A percentile compares a stretch with the other conserved stretches of the same genome.
These are phyloP conservation scores for Entonaema liquescens DNA, from an alignment of 495 filamentous ascomycete species.

Conservation along the genomic window DNA sequence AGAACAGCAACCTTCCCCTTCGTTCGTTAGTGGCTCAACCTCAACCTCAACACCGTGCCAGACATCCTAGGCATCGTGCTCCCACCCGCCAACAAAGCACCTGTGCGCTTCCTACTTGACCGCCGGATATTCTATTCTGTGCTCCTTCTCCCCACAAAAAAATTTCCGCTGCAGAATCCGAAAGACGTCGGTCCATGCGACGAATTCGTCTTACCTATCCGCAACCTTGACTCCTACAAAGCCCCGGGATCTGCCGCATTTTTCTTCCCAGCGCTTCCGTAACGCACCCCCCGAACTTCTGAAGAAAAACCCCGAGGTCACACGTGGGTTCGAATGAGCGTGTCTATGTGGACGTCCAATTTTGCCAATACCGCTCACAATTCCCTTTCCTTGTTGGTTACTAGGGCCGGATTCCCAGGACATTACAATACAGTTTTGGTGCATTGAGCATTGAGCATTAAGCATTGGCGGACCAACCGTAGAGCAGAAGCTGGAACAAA, in stretches of 20 bases:
- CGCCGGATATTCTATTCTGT: conserved; percentile 11
- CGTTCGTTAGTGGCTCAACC: conserved; percentile 39
- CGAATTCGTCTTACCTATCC: conserved; percentile 33
- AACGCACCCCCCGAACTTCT: conserved; percentile 30
- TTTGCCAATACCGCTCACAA: conserved; percentile 38
- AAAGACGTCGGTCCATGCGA: conserved; percentile 36
- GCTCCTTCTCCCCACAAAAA: conserved; percentile 32
- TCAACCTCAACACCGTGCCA: conserved; percentile 33
- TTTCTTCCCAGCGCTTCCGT: conserved; percentile 33
- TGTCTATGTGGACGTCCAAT: conserved; percentile 31
- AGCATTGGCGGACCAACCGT: conserved; percentile 20
- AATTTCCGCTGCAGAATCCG: conserved; percentile 25
- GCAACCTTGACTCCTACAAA: conserved; percentile 27
- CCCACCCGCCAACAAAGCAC: conserved; percentile 12
- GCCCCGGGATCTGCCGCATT: conserved; percentile 36
- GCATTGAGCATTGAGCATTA: conserved; percentile 18
- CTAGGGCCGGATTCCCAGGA: conserved; percentile 34
- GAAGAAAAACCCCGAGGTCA: conserved; percentile 35
- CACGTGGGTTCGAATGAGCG: conserved; percentile 38
- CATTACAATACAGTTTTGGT: conserved; percentile 27
- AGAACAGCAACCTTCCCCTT: conserved; percentile 44
- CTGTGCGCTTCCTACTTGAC: conserved; percentile 29
- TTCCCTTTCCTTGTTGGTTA: conserved; percentile 35
- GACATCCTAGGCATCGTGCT: conserved; percentile 9
- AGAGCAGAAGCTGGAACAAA: conserved; percentile 20